Base-by-base conservation (phyloP, 1,139 yeast genomes). In the Taphrina deformans region DNA sequence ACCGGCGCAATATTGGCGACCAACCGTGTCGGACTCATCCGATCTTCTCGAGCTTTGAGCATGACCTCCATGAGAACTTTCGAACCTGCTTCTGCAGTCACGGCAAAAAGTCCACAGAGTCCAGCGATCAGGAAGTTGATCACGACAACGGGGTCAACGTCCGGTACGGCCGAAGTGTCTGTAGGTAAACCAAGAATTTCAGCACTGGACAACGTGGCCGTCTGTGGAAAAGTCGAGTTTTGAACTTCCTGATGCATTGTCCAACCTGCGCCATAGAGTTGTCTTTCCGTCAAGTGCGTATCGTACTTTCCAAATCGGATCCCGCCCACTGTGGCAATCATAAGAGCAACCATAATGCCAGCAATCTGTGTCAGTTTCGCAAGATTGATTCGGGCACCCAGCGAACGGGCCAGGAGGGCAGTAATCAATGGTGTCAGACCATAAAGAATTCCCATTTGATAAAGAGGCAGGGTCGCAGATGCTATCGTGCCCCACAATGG, bases 181-280 rank as follows among this genome's bases (percentile, higher is more conserved):
- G 58, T n/a, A 33, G 46, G 23, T 16, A 16, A 12, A 3, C 58
- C 58, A 7, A 53, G 48, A 18, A 53, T 53, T 23, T 35, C 58
- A 5, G 35, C 48, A 14, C 23, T 24, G 6, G 48, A 38, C 14
- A 53, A n/a, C 23, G 31, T 21, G 10, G 24, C 27, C 12, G n/a
- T 31, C 14, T 16, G 9, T 1, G 40, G 29, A 12, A 14, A 2
- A 14, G 55, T 51, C 41, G 26, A 4, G 12, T 51, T 51, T 18
- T 31, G 41, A n/a, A 24, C 2, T 14, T n/a, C 26, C 14, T 53
- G 45, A 21, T 21, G 16, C 6, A 18, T 38, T 6, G 58, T 53
- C 58, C 58, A 53, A 3, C 41, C 58, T 10, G 58, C 58, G 9
- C 58, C 58, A 18, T 53, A 53, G 31, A 53, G 33, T 38, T 53